Percentiles rank a stretch among this genome's conserved stretches.
Evolutionary conservation across 2,329 filamentous ascomycete species (phyloP).

Genomic region (Scedosporium aurantiacum): DNA sequence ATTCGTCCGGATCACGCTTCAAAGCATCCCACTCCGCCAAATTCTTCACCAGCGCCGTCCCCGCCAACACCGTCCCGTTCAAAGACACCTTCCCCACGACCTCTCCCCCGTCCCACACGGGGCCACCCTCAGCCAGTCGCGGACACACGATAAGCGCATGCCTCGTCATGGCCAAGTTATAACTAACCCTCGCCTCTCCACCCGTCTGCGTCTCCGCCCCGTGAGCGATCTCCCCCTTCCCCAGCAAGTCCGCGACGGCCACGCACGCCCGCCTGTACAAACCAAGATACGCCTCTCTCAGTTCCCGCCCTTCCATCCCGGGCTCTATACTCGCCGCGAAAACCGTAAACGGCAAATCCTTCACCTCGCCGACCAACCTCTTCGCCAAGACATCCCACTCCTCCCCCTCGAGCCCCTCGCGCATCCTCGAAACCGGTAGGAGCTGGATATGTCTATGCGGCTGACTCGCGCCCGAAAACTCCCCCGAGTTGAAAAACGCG

Average conservation of each 20-base stretch:
- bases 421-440: slow-evolving; percentile 55
- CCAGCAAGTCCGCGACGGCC: slow-evolving; percentile 19
- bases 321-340: slow-evolving; percentile 29
- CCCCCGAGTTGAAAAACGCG: slow-evolving; percentile 61
- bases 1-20: slow-evolving; percentile 19
- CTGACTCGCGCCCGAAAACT: slow-evolving; percentile 59
- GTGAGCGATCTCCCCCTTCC: slow-evolving; percentile 9
- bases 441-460: slow-evolving; percentile 63
- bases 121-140: slow-evolving; percentile 37
- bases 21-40: slow-evolving; percentile 46
- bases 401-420: slow-evolving; percentile 30
- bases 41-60: slow-evolving; percentile 52
- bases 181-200: slow-evolving; percentile 44
- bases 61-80: slow-evolving; percentile 54
- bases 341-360: slow-evolving; percentile 29
- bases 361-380: slow-evolving; percentile 15
- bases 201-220: slow-evolving; percentile 15
- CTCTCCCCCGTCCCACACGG: slow-evolving; percentile 18
- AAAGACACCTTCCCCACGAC: slow-evolving; percentile 34
- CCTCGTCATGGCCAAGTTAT: slow-evolving; percentile 51
- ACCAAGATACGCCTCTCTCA: slow-evolving; percentile 32
- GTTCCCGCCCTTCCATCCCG: slow-evolving; percentile 22
- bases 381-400: slow-evolving; percentile 41
- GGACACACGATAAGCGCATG: slow-evolving; percentile 43
- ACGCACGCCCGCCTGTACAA: slow-evolving; percentile 35